Evolutionary conservation across 2,329 filamentous ascomycete genomes (phyloP), one percentile per base, ranked within the genome.

Genomic region (Aschersonia sp.): DNA sequence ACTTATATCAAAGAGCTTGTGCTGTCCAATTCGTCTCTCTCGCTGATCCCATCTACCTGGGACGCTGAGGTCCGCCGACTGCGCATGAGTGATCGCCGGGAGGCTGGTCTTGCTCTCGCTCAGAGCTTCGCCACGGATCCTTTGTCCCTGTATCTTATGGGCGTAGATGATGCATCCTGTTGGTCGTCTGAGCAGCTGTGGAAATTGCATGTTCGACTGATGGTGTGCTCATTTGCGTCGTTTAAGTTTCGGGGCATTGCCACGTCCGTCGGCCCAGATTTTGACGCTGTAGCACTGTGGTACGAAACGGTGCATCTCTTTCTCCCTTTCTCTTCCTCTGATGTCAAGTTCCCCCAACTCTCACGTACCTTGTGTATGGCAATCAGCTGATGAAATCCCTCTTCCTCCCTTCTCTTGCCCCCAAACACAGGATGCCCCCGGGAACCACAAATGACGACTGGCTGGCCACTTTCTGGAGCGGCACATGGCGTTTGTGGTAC

Each of bases 281-380:
- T 84, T 58, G 85, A 87, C 54, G 82, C 79, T 53, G 81, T 92
- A 47, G 85, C 84, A 49, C 70, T 92, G 46, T 92, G 86, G 85
- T 87, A 35, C 37, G n/a, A 12, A 39, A 14, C 33, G 22, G 1
- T 31, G 2, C 30, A 10, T 31, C 42, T 14, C n/a, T 14, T 22
- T 4, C 40, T 22, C 40, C n/a, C 40, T 4, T 14, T 14, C n/a
- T 1, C 9, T 22, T 22, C 40, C 40, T 42, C 22, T 42, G 35
- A 39, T 39, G 4, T 31, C 51, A 44, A 37, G 32, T 42, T 31
- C 47, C 29, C 29, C 2, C 22, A 22, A 22, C 22, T 22, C 22
- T 22, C 22, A 22, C 2, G 2, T 3, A 22, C 22, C 22, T 22
- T 3, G 22, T 22, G 22, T 22, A 22, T 22, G 22, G 22, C 22